Evolutionary conservation across 2,329 filamentous ascomycete genomes (phyloP).

Genomic region (Curvularia lunata): DNA sequence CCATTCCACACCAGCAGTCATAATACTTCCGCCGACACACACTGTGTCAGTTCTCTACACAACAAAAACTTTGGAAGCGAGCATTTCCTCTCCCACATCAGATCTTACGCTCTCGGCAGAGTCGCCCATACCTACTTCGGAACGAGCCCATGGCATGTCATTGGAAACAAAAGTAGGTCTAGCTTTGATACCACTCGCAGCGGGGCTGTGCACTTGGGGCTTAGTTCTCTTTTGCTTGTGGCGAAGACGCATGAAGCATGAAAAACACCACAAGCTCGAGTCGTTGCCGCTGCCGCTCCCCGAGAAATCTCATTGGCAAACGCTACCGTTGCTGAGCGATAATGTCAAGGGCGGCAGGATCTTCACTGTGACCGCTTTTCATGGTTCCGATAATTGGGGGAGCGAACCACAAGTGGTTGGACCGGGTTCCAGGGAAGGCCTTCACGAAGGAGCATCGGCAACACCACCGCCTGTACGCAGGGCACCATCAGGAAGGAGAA

Average conservation of each 20-base stretch:
- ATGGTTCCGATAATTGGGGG: slow-evolving; percentile 8
- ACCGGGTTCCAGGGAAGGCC: neutral
- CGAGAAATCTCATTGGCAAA: slow-evolving; percentile 22
- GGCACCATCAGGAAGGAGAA: slow-evolving; percentile 2
- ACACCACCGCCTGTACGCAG: slow-evolving; percentile 6
- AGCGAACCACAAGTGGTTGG: slow-evolving; percentile 10
- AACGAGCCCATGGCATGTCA: slow-evolving; percentile 7
- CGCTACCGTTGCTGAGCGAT: slow-evolving; percentile 16
- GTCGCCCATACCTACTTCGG: neutral
- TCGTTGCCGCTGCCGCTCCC: slow-evolving; percentile 15
- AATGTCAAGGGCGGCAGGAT: slow-evolving; percentile 25
- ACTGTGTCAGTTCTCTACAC: neutral
- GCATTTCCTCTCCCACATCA: neutral
- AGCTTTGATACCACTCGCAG: slow-evolving; percentile 33
- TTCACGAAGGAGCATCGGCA: slow-evolving; percentile 1
- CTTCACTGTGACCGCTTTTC: slow-evolving; percentile 29
- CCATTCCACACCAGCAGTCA: neutral
- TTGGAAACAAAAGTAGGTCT: slow-evolving; percentile 31
- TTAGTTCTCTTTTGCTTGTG: slow-evolving; percentile 26
- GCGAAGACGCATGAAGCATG: slow-evolving; percentile 17
- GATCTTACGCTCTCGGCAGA: neutral
- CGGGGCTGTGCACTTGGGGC: slow-evolving; percentile 22
- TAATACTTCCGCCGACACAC: neutral
- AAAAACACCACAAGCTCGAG: slow-evolving; percentile 3
- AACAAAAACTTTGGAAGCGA: neutral